A percentile compares a stretch with the other conserved stretches of the same genome.
Evolutionary conservation across 192 early-diverging fungal species (phyloP).

Genomic region (Entomortierella lignicola): DNA sequence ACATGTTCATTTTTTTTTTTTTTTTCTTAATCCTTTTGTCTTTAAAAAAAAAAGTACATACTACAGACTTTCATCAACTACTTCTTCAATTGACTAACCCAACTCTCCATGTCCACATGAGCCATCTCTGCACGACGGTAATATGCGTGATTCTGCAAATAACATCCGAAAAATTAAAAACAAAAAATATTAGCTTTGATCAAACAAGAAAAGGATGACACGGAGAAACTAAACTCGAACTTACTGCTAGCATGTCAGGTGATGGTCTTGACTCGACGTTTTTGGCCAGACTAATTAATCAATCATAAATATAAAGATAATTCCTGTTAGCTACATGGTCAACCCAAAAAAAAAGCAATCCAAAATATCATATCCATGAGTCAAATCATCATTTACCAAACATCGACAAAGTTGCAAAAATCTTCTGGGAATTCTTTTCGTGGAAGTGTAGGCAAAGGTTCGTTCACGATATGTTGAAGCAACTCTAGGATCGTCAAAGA

Average conservation of each 20-base stretch:
- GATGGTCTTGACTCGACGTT: conserved; percentile 69
- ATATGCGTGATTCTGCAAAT: conserved; percentile 66
- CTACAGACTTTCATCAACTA: conserved; percentile 3
- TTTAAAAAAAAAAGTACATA: not conserved
- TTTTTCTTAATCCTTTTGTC: not conserved
- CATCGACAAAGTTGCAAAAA: conserved; percentile 81
- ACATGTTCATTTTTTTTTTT: not conserved
- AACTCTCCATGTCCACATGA: conserved; percentile 75
- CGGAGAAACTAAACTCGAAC: no score
- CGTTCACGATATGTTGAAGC: conserved; percentile 91
- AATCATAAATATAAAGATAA: no score
- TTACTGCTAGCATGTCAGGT: conserved; percentile 73
- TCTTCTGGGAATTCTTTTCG: conserved; percentile 76
- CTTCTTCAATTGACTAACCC: conserved; percentile 57
- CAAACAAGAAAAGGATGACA: no score
- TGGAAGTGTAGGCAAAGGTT: conserved; percentile 86
- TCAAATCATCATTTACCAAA: conserved; percentile 66
- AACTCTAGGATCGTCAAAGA: conserved; percentile 90
- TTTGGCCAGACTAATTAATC: conserved; percentile 19
- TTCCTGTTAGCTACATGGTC: no score
- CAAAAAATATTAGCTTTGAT: no score
- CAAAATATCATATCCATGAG: conserved; percentile 9
- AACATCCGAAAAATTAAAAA: no score
- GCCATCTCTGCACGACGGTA: conserved; percentile 60
- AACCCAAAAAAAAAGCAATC: conserved; percentile 14